These are phyloP conservation scores for Setaria viridis DNA, from an alignment of 202 grass and related monocot species.

Conservation along the genomic window DNA sequence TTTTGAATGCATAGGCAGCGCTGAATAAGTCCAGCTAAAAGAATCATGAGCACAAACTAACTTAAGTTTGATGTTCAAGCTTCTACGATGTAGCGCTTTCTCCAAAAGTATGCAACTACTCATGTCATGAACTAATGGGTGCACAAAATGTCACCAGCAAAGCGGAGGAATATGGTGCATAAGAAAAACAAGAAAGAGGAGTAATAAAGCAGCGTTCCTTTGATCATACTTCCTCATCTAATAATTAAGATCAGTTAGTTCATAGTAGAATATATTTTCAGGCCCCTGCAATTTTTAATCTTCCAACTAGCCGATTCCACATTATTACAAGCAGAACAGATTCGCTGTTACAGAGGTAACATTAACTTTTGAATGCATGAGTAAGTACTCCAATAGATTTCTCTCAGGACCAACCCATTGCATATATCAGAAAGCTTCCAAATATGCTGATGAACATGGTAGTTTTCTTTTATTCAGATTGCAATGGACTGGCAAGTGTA, in stretches of 20 bases:
- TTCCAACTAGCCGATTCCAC: not conserved
- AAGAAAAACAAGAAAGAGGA: not conserved
- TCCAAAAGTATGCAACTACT: conserved; percentile 20
- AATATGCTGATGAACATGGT: not conserved
- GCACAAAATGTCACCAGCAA: not conserved
- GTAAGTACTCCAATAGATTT: not conserved
- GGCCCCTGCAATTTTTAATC: not conserved
- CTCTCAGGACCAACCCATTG: conserved; percentile 4
- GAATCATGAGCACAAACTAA: not conserved
- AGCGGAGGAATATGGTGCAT: not conserved
- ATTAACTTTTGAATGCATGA: not conserved
- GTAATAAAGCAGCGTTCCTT: not conserved
- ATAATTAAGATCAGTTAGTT: conserved; percentile 37
- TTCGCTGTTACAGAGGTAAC: not conserved
- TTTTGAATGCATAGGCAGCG: not conserved
- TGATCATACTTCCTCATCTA: conserved; percentile 15
- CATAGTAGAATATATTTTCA: conserved; percentile 25
- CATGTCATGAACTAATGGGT: conserved; percentile 7
- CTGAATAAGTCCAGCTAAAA: not conserved
- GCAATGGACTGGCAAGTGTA: not conserved
- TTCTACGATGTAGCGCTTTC: not conserved
- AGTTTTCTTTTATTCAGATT: not conserved
- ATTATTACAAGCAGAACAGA: conserved; percentile 32
- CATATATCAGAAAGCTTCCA: conserved; percentile 23
- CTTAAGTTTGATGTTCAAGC: not conserved